These are phyloP conservation scores for Rhizopus stolonifer DNA, from an alignment of 371 early-diverging fungal species.

Conservation along the genomic window DNA sequence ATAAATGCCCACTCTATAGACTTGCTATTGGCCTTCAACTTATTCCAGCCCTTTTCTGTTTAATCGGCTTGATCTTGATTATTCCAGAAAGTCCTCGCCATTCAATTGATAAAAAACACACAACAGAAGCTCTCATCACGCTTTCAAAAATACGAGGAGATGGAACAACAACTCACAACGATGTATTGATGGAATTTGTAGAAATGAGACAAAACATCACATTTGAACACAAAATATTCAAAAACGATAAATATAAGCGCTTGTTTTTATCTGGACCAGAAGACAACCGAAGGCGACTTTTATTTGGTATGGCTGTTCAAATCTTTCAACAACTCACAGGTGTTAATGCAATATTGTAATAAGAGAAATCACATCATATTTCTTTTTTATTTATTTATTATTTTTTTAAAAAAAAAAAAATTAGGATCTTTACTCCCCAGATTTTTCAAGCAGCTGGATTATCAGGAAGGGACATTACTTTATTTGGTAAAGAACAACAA, in stretches of 20 bases:
- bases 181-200: constrained; percentile 60
- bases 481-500: constrained; percentile 40
- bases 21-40: constrained; percentile 43
- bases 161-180: constrained; percentile 32
- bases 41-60: constrained; percentile 33
- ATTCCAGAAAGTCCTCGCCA: constrained; percentile 65
- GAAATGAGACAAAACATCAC: constrained; percentile 72
- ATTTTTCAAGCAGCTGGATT: constrained; percentile 70
- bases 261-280: constrained; percentile 44
- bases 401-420: too few species aligned
- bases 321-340: constrained; percentile 77
- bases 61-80: constrained; percentile 25
- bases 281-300: constrained; percentile 55
- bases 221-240: constrained; percentile 70
- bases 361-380: too few species aligned
- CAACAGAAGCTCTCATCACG: constrained; percentile 51
- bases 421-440: constrained; percentile 61
- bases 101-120: constrained; percentile 52
- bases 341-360: constrained; percentile 75
- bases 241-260: constrained; percentile 28
- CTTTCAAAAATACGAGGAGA: constrained; percentile 54
- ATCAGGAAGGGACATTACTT: constrained; percentile 41
- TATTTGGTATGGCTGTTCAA: constrained; percentile 73
- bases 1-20: constrained; percentile 9
- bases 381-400: too few species aligned